Evolutionary conservation across 305 asterid genomes (phyloP).

Genomic region (Euphrasia arctica): DNA sequence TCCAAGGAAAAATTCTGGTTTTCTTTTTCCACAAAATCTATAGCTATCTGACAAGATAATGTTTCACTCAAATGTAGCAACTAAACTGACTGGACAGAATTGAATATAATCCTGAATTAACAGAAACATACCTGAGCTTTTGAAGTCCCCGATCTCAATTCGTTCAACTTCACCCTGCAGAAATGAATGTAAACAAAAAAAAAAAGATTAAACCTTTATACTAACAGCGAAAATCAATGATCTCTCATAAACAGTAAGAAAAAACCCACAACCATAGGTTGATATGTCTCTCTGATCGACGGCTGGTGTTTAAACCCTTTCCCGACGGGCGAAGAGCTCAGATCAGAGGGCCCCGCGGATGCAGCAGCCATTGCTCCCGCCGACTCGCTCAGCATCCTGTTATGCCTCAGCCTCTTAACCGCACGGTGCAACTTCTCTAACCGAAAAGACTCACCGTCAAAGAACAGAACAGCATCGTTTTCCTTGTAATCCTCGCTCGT

Average conservation of each 20-base stretch:
- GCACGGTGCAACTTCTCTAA: slow-evolving; percentile 87
- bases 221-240: slow-evolving; percentile 3
- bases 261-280: slow-evolving; percentile 50
- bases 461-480: slow-evolving; percentile 85
- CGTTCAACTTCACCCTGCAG: too few relatives aligned
- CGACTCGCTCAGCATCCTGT: slow-evolving; percentile 70
- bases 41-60: neutral
- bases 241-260: neutral
- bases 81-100: neutral
- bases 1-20: neutral
- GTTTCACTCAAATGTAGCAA: slow-evolving; percentile 14
- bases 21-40: neutral
- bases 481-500: slow-evolving; percentile 90
- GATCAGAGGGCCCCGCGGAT: slow-evolving; percentile 31
- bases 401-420: slow-evolving; percentile 84
- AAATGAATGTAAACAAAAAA: too few relatives aligned
- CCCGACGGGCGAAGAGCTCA: slow-evolving; percentile 56
- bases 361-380: neutral
- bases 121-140: slow-evolving; percentile 55
- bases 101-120: slow-evolving; percentile 12
- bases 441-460: slow-evolving; percentile 75
- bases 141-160: slow-evolving; percentile 52
- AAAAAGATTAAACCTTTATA: slow-evolving; percentile 8
- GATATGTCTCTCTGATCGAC: slow-evolving; percentile 43
- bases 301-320: slow-evolving; percentile 57